A percentile compares a stretch with the other conserved stretches of the same genome.
These are phyloP conservation scores for Globisporangium spiculum DNA, from an alignment of 352 stramenopile genomes.

Conservation along the genomic window DNA sequence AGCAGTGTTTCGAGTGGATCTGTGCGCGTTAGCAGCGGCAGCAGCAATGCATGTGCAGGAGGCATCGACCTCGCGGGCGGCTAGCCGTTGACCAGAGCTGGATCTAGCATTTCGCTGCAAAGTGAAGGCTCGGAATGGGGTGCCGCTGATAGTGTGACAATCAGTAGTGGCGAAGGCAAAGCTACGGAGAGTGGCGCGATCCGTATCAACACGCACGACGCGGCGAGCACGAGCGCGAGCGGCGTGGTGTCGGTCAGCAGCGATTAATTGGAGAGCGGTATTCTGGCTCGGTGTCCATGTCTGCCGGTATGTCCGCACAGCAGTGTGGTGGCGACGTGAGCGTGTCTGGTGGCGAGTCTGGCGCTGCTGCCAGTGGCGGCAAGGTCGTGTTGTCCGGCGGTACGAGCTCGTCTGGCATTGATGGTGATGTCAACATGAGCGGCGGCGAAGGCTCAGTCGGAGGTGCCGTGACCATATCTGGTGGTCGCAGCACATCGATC, in stretches of 20 bases:
- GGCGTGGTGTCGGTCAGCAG: background rate
- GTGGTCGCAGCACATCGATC: slow-evolving; percentile 11
- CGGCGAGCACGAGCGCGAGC: background rate
- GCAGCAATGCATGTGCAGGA: background rate
- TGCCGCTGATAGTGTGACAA: slow-evolving; percentile 4
- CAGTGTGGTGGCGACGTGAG: background rate
- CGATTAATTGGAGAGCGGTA: background rate
- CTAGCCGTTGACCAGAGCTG: background rate
- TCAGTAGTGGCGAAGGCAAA: slow-evolving; percentile 4
- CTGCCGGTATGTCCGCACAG: slow-evolving; percentile 1
- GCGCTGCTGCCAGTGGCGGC: background rate
- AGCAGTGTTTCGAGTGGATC: slow-evolving; percentile 17
- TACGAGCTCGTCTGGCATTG: slow-evolving; percentile 7
- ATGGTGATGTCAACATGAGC: background rate
- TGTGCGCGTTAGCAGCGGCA: slow-evolving; percentile 14
- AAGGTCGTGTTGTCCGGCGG: slow-evolving; percentile 3
- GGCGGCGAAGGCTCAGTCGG: slow-evolving; percentile 24
- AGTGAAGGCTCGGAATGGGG: background rate
- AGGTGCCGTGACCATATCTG: slow-evolving; percentile 22
- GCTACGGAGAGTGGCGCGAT: slow-evolving; percentile 1
- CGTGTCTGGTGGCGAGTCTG: slow-evolving; percentile 3
- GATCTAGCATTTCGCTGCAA: slow-evolving; percentile 4
- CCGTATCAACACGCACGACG: background rate
- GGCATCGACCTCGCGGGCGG: slow-evolving; percentile 3
- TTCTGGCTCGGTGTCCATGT: slow-evolving; percentile 6